Evolutionary conservation across 352 stramenopile species (phyloP), one percentile per base, ranked within the genome.

Genomic region (Pythium vanterpoolii): DNA sequence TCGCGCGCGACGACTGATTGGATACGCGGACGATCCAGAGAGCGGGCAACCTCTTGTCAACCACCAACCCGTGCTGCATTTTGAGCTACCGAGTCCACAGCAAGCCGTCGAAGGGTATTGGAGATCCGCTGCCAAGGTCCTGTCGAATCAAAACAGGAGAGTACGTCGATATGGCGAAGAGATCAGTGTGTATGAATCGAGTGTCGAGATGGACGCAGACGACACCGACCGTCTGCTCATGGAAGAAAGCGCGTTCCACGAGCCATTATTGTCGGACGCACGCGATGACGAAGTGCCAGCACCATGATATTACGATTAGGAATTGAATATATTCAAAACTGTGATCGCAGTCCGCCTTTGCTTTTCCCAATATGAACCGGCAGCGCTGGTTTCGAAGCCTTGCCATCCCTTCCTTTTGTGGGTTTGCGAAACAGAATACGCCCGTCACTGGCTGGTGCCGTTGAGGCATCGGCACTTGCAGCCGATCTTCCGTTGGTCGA

Each of bases 291-390:
- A 36, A 6, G 31, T 11, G 6, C 11, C 11, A 36, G 31, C 6
- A 36, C n/a, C n/a, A n/a, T n/a, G n/a, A n/a, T n/a, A n/a, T n/a
- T n/a, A n/a, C n/a, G n/a, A n/a, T n/a, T n/a, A n/a, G n/a, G n/a
- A n/a, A 36, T 11, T 36, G 31, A 36, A 36, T 36, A 36, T 63
- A 48, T 34, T 50, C 83, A 92, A 62, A 93, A 93, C 52, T 93
- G 83, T 16, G 80, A 90, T 21, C 81, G 81, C 8, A 93, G 39
- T 0, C 83, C 83, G 23, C 83, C 83, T 74, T 90, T 93, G 67
- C 76, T 90, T 60, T 93, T 93, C 43, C 83, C 83, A 62, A 90
- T 88, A 44, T 90, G 79, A 23, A 93, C 79, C 0, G 83, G 83
- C n/a, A 90, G 60, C 33, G 77, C 79, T 1, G 73, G 36, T 34